Evolutionary conservation across 2,329 filamentous ascomycete genomes (phyloP).

Genomic region (Hypoxylon sp.): DNA sequence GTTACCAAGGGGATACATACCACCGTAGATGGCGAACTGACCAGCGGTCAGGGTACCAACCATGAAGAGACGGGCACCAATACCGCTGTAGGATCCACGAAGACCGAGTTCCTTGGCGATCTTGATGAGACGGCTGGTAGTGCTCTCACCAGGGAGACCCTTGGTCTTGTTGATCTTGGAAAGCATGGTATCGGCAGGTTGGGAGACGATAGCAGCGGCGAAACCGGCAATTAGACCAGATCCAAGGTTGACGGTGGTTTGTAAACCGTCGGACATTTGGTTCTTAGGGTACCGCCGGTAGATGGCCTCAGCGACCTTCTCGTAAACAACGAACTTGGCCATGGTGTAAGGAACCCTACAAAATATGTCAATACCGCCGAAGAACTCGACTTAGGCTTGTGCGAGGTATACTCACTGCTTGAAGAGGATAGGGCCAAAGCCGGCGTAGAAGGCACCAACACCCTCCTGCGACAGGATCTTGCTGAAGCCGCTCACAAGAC

Average conservation of each 20-base stretch:
- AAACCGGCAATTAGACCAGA: conserved; percentile 84
- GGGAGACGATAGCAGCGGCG: conserved; percentile 80
- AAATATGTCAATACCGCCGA: conserved; percentile 24
- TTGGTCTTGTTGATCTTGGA: conserved; percentile 88
- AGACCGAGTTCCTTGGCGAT: conserved; percentile 81
- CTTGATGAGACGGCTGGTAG: conserved; percentile 79
- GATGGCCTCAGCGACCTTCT: conserved; percentile 78
- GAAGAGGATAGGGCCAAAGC: conserved; percentile 80
- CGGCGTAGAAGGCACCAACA: conserved; percentile 80
- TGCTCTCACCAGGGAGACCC: conserved; percentile 80
- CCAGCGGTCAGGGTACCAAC: conserved; percentile 77
- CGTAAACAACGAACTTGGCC: conserved; percentile 86
- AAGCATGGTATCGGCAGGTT: conserved; percentile 85
- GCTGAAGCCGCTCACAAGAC: conserved; percentile 75
- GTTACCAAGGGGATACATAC: conserved; percentile 7
- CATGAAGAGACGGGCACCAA: conserved; percentile 82
- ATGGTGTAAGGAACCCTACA: conserved; percentile 82
- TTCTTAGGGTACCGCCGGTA: conserved; percentile 75
- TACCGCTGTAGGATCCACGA: conserved; percentile 77
- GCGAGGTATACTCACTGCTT: conserved; percentile 69
- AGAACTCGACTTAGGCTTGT: not conserved
- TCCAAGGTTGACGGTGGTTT: conserved; percentile 80
- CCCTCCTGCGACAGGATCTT: conserved; percentile 80
- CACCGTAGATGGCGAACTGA: conserved; percentile 82
- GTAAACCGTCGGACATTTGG: conserved; percentile 70